phyloP scores from a whole-genome alignment of 768 basidiomycete species.

The Rhodocollybia butyracea region DNA sequence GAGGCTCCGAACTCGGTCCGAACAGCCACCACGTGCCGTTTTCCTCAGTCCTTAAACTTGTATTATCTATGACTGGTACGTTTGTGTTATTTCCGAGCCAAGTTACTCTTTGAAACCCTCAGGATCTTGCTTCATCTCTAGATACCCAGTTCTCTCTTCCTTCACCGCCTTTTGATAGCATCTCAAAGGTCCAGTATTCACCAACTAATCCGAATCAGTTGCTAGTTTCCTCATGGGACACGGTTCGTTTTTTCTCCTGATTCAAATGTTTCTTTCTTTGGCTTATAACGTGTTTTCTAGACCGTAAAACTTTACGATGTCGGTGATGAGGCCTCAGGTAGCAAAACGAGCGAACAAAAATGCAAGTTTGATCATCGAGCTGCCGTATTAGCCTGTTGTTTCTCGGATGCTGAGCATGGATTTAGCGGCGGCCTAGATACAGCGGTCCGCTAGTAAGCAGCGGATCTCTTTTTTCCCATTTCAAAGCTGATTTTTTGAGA shows the following conservation, averaged over 20 bases:
- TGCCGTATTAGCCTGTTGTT: conserved; percentile 82
- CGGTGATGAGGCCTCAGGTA: conserved; percentile 48
- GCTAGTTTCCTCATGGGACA: conserved; percentile 90
- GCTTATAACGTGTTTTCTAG: conserved; percentile 14
- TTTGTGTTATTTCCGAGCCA: background rate
- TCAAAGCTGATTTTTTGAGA: background rate
- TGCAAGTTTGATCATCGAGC: conserved; percentile 88
- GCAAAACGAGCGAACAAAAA: conserved; percentile 58
- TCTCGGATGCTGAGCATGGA: conserved; percentile 59
- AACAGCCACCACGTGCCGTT: too few relatives aligned
- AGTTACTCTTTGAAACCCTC: background rate
- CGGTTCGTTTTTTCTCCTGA: conserved; percentile 33
- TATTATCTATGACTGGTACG: conserved; percentile 4
- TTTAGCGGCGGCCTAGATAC: conserved; percentile 90
- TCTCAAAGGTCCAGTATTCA: conserved; percentile 79
- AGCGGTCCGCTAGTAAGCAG: conserved; percentile 74
- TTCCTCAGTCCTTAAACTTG: background rate
- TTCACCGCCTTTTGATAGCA: conserved; percentile 81
- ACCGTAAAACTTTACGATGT: conserved; percentile 50
- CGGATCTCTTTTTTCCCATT: background rate
- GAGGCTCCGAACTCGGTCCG: too few relatives aligned
- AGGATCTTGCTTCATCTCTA: background rate
- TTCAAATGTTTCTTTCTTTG: conserved; percentile 8
- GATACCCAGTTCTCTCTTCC: conserved; percentile 32
- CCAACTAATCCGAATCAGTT: conserved; percentile 76